Conservation (phyloP, 176 grass and related monocot species). For the barley (Hordeum vulgare) region MorexV3_pseudomolecules_assembly NC_058521.1:42960444-42960943, state of each 20-base stretch:
- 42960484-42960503: too few species aligned
- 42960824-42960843: slow-evolving; percentile 16
- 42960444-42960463: too few species aligned
- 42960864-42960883: background rate
- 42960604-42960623: too few species aligned
- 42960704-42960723: background rate
- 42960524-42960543: too few species aligned
- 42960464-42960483: too few species aligned
- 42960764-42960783: background rate
- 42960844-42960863: background rate
- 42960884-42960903: background rate
- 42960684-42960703: background rate
- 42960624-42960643: too few species aligned
- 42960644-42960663: too few species aligned
- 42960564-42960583: too few species aligned
- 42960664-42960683: background rate
- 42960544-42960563: too few species aligned
- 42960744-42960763: background rate
- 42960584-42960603: too few species aligned
- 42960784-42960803: background rate
- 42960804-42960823: background rate
- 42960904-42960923: slow-evolving; percentile 17
- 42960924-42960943: slow-evolving; percentile 18
- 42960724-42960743: background rate
- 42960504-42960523: too few species aligned